A percentile compares a stretch with the other conserved stretches of the same genome.
Conservation (phyloP, 371 early-diverging fungal genomes). For the Mortierella sp. region DNA sequence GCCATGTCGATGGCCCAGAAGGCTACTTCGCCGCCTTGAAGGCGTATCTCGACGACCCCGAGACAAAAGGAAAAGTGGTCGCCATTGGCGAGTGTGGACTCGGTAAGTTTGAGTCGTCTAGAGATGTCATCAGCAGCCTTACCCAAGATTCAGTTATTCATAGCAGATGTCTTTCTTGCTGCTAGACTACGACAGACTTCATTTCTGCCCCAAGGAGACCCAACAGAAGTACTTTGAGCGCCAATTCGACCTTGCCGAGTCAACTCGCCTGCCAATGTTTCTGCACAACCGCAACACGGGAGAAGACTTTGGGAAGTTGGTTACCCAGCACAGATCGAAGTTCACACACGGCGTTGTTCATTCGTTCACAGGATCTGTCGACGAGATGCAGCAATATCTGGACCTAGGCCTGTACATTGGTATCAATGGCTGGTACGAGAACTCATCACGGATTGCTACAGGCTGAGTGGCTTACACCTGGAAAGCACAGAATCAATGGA, state of each 20-base stretch:
- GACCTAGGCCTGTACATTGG: slow-evolving; percentile 93
- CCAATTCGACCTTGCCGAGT: slow-evolving; percentile 87
- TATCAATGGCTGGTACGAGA: slow-evolving; percentile 92
- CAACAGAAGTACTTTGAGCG: slow-evolving; percentile 83
- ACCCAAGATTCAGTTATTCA: not conserved
- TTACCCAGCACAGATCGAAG: slow-evolving; percentile 72
- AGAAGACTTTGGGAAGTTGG: slow-evolving; percentile 58
- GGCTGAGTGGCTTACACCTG: too few relatives aligned
- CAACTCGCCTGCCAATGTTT: slow-evolving; percentile 87
- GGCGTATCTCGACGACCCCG: slow-evolving; percentile 57
- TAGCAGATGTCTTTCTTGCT: not conserved
- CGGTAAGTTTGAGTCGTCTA: slow-evolving; percentile 47
- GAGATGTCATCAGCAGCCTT: not conserved
- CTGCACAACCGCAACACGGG: slow-evolving; percentile 90
- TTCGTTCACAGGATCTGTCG: slow-evolving; percentile 89
- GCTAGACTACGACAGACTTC: slow-evolving; percentile 89
- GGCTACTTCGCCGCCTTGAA: slow-evolving; percentile 71
- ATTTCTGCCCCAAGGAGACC: slow-evolving; percentile 83
- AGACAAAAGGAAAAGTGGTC: slow-evolving; percentile 68
- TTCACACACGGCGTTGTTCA: slow-evolving; percentile 94
- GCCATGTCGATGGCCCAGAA: slow-evolving; percentile 67
- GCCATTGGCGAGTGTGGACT: slow-evolving; percentile 96
- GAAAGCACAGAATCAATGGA: too few relatives aligned
- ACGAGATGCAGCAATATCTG: slow-evolving; percentile 82
- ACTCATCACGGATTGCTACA: not conserved